Evolutionary conservation across 805 yeast species (phyloP).

Genomic region (Huiozyma naganishii): DNA sequence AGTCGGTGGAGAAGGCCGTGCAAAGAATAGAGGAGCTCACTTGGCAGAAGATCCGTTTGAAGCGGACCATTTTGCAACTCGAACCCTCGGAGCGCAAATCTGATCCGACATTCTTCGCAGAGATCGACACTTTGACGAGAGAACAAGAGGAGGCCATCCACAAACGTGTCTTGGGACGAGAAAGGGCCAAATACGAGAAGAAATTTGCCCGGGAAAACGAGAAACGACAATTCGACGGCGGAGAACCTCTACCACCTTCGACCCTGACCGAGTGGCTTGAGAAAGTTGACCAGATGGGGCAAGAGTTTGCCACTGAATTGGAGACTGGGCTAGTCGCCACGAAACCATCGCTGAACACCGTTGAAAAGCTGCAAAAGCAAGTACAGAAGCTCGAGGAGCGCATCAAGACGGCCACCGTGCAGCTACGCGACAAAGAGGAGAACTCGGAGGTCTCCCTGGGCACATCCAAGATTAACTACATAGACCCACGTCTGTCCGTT

Average conservation of each 20-base stretch:
- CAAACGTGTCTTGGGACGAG: constrained; percentile 49
- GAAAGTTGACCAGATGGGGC: constrained; percentile 41
- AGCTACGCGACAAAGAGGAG: constrained; percentile 85
- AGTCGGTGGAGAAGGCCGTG: constrained; percentile 65
- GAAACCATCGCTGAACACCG: constrained; percentile 37
- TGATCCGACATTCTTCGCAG: constrained; percentile 51
- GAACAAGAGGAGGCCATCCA: constrained; percentile 56
- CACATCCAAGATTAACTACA: constrained; percentile 88
- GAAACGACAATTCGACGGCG: constrained; percentile 48
- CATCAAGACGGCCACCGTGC: constrained; percentile 56
- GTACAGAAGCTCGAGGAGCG: constrained; percentile 63
- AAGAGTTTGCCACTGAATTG: constrained; percentile 46
- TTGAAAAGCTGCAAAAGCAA: constrained; percentile 64
- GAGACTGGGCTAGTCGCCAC: constrained; percentile 49
- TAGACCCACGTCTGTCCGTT: constrained; percentile 86
- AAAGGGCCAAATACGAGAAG: constrained; percentile 49
- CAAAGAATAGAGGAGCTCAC: constrained; percentile 69
- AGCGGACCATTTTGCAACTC: constrained; percentile 55
- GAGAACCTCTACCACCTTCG: constrained; percentile 41
- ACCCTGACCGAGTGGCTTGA: constrained; percentile 50
- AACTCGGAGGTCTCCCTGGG: constrained; percentile 88
- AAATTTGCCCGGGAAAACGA: constrained; percentile 72
- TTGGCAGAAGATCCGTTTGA: constrained; percentile 73
- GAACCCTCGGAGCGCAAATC: constrained; percentile 45
- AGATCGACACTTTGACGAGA: constrained; percentile 51